Conservation (phyloP, 768 basidiomycete genomes). For the Kwoniella sp. region DNA sequence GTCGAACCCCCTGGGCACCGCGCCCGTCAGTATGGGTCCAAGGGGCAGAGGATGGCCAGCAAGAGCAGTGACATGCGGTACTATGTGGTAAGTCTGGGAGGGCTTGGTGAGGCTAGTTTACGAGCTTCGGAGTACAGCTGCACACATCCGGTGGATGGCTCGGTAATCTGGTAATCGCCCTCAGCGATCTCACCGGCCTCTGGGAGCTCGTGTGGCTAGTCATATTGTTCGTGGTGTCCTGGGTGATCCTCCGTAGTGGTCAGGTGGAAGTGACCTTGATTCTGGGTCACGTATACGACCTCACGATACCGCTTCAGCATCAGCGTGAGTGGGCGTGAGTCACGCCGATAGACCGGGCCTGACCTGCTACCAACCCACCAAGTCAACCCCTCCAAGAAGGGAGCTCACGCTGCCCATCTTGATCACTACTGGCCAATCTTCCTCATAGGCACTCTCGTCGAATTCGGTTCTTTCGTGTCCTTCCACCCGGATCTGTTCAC, state of each 20-base stretch:
- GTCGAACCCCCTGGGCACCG: too few relatives aligned
- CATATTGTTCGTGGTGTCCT: conserved; percentile 11
- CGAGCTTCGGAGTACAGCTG: too few relatives aligned
- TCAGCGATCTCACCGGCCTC: conserved; percentile 10
- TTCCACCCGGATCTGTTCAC: conserved; percentile 38
- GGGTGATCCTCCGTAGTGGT: conserved; percentile 11
- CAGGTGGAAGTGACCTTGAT: conserved; percentile 12
- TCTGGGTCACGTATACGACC: conserved; percentile 12
- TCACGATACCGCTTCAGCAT: conserved; percentile 20
- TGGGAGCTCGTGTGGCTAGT: conserved; percentile 14
- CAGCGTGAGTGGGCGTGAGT: conserved; percentile 16
- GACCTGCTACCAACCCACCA: not conserved
- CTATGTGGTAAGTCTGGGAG: conserved; percentile 6
- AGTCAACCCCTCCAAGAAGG: conserved; percentile 4
- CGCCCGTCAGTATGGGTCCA: too few relatives aligned
- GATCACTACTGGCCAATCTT: conserved; percentile 35
- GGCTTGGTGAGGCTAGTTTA: too few relatives aligned
- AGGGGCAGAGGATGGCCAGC: conserved; percentile 4
- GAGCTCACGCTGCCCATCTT: conserved; percentile 16
- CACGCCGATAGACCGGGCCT: too few relatives aligned
- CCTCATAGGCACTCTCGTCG: conserved; percentile 15
- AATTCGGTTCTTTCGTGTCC: conserved; percentile 24
- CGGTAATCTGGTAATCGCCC: conserved; percentile 9
- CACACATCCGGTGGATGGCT: conserved; percentile 23
- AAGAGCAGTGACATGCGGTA: conserved; percentile 2